These are phyloP conservation scores for Tetracladium maxilliforme DNA, from an alignment of 2,329 filamentous ascomycete species.

Conservation along the genomic window DNA sequence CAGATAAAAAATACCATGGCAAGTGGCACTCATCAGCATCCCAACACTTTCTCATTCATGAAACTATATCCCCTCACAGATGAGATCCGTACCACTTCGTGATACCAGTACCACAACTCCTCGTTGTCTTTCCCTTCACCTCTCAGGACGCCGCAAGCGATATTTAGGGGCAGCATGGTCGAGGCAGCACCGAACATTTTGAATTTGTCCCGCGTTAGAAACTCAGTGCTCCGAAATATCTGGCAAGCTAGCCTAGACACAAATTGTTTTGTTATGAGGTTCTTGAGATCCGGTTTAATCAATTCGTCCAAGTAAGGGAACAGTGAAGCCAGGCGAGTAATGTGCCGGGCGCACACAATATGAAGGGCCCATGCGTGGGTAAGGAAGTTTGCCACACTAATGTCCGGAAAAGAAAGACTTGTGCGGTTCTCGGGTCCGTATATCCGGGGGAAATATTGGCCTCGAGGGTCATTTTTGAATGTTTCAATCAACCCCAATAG, in stretches of 20 bases:
- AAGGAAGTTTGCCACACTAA: conserved; percentile 19
- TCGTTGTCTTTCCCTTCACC: too few relatives aligned
- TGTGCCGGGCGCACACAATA: conserved; percentile 14
- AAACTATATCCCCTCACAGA: too few relatives aligned
- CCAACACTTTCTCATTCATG: too few relatives aligned
- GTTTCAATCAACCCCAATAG: too few relatives aligned
- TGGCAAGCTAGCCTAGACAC: conserved; percentile 10
- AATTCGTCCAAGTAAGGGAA: neutral
- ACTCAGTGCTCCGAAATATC: conserved; percentile 19
- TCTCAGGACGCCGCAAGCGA: neutral
- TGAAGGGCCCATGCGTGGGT: conserved; percentile 22
- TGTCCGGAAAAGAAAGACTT: conserved; percentile 15
- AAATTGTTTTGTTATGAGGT: neutral
- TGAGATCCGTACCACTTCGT: too few relatives aligned
- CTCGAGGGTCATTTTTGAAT: too few relatives aligned
- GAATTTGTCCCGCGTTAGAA: conserved; percentile 21
- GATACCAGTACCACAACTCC: too few relatives aligned
- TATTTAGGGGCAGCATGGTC: conserved; percentile 1
- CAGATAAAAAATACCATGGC: too few relatives aligned
- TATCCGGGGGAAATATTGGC: conserved; percentile 1
- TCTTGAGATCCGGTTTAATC: conserved; percentile 1
- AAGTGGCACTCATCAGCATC: too few relatives aligned
- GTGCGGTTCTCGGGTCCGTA: neutral
- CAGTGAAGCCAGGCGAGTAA: neutral
- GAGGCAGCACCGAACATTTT: conserved; percentile 22